Base-by-base conservation (phyloP, 1,284 basidiomycete species). In the Ganoderma sinense region DNA sequence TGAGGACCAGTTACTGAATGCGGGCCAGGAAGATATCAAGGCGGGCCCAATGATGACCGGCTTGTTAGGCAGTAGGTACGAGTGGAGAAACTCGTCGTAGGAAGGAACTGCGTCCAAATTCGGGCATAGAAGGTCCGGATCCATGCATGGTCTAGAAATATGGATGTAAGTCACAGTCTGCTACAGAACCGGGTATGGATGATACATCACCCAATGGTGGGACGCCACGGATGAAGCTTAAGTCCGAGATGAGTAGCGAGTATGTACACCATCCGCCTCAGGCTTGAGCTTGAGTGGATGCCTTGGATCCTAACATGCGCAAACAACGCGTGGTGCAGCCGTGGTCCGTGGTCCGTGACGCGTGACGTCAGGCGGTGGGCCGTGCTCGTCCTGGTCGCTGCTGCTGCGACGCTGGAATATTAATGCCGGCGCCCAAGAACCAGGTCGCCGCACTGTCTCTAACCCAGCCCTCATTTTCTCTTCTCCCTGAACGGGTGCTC, bases 31-130 rank as follows among this genome's bases (percentile, higher is more conserved):
- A 2, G 71, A 59, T 26, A 78, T 66, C 31, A 80, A 68, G 1
- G 72, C 48, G 2, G 67, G 71, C 0, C 77, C 76, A 41, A 80
- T 71, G 40, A 80, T 69, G n/a, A 79, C 76, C 0, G 78, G 79
- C 20, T 65, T 69, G 69, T 80, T 80, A 11, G 76, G 73, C 14
- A 75, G 36, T 4, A 80, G 73, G 55, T 76, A 78, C 4, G 61
- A 20, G 3, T 70, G 16, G 13, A 78, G 66, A 40, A 80, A 80
- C 11, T 77, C 71, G 6, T 51, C n/a, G 67, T 80, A 80, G 1
- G 73, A 67, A 0, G 75, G 75, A 18, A 68, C 62, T 16, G 36
- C 16, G 5, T 71, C 62, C 16, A 72, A 62, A 0, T 43, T 63
- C 6, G 23, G 10, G 23, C 55, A 69, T 23, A 3, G 7, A 16